A percentile compares a stretch with the other conserved stretches of the same genome.
Evolutionary conservation across 1,284 basidiomycete genomes (phyloP).

Genomic region (Volvariella volvacea): DNA sequence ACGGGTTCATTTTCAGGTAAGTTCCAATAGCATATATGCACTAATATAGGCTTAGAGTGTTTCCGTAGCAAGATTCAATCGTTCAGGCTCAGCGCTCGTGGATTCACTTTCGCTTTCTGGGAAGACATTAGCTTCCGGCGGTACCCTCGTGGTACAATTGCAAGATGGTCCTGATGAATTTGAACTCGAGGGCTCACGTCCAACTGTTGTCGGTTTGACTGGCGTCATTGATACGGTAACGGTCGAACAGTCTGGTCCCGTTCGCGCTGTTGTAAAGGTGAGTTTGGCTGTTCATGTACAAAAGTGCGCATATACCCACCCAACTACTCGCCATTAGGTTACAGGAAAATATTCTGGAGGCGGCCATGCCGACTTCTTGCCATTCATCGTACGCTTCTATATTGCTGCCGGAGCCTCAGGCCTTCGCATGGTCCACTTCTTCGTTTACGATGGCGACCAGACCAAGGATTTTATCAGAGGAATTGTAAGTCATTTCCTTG

Average conservation of each 20-base stretch:
- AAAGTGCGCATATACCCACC: background rate
- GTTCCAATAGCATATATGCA: conserved; percentile 1
- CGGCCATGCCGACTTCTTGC: conserved; percentile 29
- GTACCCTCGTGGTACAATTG: conserved; percentile 26
- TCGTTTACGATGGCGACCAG: conserved; percentile 35
- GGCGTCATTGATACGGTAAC: conserved; percentile 25
- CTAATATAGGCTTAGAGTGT: background rate
- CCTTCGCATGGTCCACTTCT: conserved; percentile 32
- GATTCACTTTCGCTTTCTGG: conserved; percentile 24
- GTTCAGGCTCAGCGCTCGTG: conserved; percentile 25
- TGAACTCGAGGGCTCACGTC: conserved; percentile 20
- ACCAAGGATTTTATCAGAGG: conserved; percentile 35
- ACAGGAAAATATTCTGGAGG: conserved; percentile 31
- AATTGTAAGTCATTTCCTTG: conserved; percentile 17
- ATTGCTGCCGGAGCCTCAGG: conserved; percentile 28
- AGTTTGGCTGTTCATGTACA: background rate
- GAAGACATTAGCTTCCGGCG: conserved; percentile 22
- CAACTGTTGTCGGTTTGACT: conserved; percentile 20
- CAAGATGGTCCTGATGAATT: conserved; percentile 29
- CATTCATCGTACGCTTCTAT: conserved; percentile 33
- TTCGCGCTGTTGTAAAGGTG: conserved; percentile 35
- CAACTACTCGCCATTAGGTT: conserved; percentile 20
- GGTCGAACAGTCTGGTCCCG: conserved; percentile 34
- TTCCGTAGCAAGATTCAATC: conserved; percentile 25
- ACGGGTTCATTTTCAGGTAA: conserved; percentile 30